Percentiles rank a stretch among this genome's conserved stretches.
phyloP scores from a whole-genome alignment of 2,329 filamentous ascomycete genomes.

The Dactylellina cionopaga region DNA sequence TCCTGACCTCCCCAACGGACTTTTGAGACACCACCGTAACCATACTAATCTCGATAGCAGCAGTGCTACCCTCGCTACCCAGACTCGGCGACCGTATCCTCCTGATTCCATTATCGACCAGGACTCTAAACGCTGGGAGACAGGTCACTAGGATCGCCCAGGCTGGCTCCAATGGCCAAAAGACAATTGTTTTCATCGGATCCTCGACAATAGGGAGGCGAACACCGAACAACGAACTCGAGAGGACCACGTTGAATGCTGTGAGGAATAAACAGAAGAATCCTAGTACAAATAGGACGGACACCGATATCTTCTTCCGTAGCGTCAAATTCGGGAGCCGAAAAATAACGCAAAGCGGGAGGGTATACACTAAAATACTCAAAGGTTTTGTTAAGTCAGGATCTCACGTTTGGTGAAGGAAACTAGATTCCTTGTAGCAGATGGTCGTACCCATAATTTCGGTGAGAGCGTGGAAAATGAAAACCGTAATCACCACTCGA shows the following conservation, averaged over 20 bases:
- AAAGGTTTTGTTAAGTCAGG: too few relatives aligned
- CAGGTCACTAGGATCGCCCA: constrained; percentile 4
- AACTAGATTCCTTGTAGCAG: too few relatives aligned
- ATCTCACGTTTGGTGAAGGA: too few relatives aligned
- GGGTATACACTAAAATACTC: neutral
- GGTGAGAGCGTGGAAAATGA: neutral
- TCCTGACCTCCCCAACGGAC: neutral
- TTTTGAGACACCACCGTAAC: neutral
- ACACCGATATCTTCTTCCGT: neutral
- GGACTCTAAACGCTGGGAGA: neutral
- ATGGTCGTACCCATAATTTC: neutral
- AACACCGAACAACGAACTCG: neutral
- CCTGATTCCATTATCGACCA: neutral
- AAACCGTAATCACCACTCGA: neutral
- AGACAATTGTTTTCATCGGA: neutral
- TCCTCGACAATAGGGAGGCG: neutral
- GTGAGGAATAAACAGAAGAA: constrained; percentile 11
- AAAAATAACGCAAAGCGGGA: neutral
- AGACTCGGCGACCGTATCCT: neutral
- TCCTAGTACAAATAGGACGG: neutral
- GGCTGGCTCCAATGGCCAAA: constrained; percentile 4
- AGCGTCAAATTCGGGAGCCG: neutral
- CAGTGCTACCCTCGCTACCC: neutral
- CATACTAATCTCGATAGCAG: neutral
- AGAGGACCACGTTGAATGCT: constrained; percentile 2